Evolutionary conservation across 768 basidiomycete genomes (phyloP), one percentile per base, ranked within the genome.

Genomic region (Neoboletus magnificus): DNA sequence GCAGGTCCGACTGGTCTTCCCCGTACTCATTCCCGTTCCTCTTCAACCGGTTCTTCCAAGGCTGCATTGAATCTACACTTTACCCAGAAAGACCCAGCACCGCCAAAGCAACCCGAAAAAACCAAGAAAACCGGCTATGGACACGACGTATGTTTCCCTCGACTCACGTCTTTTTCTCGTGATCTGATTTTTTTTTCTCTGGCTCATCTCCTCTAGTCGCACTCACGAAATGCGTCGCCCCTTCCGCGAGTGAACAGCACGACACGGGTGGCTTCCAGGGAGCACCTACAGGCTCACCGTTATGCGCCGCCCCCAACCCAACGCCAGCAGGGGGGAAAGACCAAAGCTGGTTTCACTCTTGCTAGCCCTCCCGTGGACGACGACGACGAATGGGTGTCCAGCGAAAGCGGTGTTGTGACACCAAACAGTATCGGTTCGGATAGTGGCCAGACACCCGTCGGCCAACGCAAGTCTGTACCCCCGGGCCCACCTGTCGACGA

Each of bases 331-430:
- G 71, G 67, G 4, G 65, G 57, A 52, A 73, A 73, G 60, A 66
- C 71, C 12, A 84, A 82, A 65, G 64, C 73, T 23, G 85, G 82
- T 5, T 88, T 89, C 64, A 80, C 81, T 13, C 76, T 87, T 54
- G 76, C 84, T 10, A 79, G 76, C 48, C 73, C 79, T 30, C 74
- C 71, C 39, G 77, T 71, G 25, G 79, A 76, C 37, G 78, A 76
- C 13, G 86, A 87, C 12, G 86, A 88, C 52, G 89, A 83, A 54
- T 90, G 87, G 87, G 78, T 87, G 1, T 90, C 88, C 27, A 88
- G 84, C 66, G 87, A 87, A 69, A 89, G 87, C 63, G 88, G 86
- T 8, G 85, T 82, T 0, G 86, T 74, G 1, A 90, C 88, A 2
- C 89, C 88, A 5, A 79, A 78, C 60, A 72, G 76, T 13, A 57